phyloP scores from a whole-genome alignment of 2,329 filamentous ascomycete genomes.

The Calonectria crousiana region DNA sequence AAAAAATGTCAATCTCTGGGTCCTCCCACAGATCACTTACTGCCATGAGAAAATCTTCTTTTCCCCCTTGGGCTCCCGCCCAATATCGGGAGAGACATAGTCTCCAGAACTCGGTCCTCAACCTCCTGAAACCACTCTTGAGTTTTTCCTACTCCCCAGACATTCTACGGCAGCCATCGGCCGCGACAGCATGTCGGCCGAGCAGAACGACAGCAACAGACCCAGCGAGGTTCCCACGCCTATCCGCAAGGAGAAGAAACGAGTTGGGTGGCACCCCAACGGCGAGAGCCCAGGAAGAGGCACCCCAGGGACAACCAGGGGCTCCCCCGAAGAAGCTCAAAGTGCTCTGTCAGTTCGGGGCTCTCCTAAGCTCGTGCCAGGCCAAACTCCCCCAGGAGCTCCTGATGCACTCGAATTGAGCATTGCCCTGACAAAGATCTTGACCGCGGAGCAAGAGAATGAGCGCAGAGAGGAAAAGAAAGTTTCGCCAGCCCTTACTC shows the following conservation, averaged over 20 bases:
- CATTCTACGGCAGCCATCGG: constrained; percentile 5
- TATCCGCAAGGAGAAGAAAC: constrained; percentile 54
- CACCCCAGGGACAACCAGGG: constrained; percentile 16
- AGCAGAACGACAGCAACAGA: constrained; percentile 44
- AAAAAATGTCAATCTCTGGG: constrained; percentile 36
- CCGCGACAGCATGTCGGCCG: constrained; percentile 36
- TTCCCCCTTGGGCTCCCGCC: constrained; percentile 27
- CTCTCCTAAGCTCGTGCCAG: constrained; percentile 42
- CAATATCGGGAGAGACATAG: constrained; percentile 32
- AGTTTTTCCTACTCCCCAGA: not conserved
- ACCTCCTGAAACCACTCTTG: constrained; percentile 14
- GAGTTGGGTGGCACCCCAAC: constrained; percentile 53
- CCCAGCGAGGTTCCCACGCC: constrained; percentile 48
- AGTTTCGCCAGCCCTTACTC: constrained; percentile 26
- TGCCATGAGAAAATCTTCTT: constrained; percentile 36
- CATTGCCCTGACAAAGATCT: constrained; percentile 53
- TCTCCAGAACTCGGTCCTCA: constrained; percentile 30
- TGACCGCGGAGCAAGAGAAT: constrained; percentile 48
- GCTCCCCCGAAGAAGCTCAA: constrained; percentile 31
- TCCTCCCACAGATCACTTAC: constrained; percentile 30
- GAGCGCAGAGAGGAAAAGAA: constrained; percentile 32
- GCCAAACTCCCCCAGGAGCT: constrained; percentile 46
- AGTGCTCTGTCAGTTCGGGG: constrained; percentile 42
- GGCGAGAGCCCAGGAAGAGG: constrained; percentile 39
- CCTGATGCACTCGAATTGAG: constrained; percentile 55